Conservation (phyloP, 1,139 yeast genomes). For the Scheffersomyces cryptocercus region DNA sequence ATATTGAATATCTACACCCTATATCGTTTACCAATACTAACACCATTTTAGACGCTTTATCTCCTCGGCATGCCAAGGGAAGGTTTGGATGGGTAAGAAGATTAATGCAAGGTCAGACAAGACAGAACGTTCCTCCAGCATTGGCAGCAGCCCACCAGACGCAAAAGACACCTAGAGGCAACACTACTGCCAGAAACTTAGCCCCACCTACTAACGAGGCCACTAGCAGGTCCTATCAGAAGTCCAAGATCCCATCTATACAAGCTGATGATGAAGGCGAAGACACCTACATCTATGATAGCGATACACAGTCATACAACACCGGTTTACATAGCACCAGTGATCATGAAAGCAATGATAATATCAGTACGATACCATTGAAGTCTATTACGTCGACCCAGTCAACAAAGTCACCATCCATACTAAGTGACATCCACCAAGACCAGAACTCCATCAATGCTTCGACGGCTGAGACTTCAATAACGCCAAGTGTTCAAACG, state of each 20-base stretch:
- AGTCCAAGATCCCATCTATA: not conserved
- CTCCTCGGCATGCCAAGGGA: conserved; percentile 22
- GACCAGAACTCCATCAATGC: conserved; percentile 43
- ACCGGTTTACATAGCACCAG: conserved; percentile 12
- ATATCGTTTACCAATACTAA: too few relatives aligned
- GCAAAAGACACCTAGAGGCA: conserved; percentile 2
- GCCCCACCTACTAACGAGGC: conserved; percentile 6
- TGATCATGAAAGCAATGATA: conserved; percentile 29
- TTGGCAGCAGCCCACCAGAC: not conserved
- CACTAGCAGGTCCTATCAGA: conserved; percentile 2
- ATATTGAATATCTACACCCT: too few relatives aligned
- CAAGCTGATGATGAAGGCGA: conserved; percentile 6
- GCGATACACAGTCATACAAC: not conserved
- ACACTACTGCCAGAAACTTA: conserved; percentile 1
- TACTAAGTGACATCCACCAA: conserved; percentile 41
- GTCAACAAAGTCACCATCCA: conserved; percentile 46
- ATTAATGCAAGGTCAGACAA: conserved; percentile 46
- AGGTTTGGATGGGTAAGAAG: conserved; percentile 50
- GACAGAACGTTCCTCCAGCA: conserved; percentile 13
- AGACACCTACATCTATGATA: conserved; percentile 1
- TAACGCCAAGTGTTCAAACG: conserved; percentile 41
- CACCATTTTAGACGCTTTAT: not conserved
- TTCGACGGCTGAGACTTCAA: conserved; percentile 55
- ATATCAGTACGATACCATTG: conserved; percentile 53
- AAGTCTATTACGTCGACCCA: conserved; percentile 53